Percentiles rank a stretch among this genome's conserved stretches.
These are phyloP conservation scores for Paramecium octaurelia DNA, from an alignment of 73 alveolate species.

Conservation along the genomic window DNA sequence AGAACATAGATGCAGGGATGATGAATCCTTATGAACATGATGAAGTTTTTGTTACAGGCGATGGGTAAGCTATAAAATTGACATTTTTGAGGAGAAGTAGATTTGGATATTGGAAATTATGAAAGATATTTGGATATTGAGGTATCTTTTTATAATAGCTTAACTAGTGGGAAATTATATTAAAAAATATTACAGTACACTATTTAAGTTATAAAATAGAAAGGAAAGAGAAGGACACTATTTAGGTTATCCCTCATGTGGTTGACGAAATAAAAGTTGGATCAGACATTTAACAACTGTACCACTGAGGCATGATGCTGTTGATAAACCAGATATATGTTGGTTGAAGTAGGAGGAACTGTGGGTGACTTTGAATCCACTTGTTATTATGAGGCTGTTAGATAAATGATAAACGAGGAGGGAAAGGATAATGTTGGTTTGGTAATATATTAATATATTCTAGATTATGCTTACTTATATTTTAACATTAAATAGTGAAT, in stretches of 20 bases:
- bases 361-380: constrained; percentile 75
- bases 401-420: constrained; percentile 51
- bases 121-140: constrained; percentile 67
- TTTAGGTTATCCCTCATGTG: constrained; percentile 74
- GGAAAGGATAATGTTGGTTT: constrained; percentile 63
- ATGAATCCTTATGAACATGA: constrained; percentile 83
- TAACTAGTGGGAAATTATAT: constrained; percentile 74
- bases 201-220: neutral
- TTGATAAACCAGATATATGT: constrained; percentile 58
- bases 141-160: constrained; percentile 63
- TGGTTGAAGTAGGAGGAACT: constrained; percentile 80
- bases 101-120: constrained; percentile 77
- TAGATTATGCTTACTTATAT: constrained; percentile 53
- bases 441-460: neutral
- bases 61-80: constrained; percentile 40
- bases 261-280: constrained; percentile 68
- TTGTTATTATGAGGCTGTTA: constrained; percentile 65
- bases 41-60: constrained; percentile 73
- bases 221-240: constrained; percentile 71
- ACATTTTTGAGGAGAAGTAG: constrained; percentile 66
- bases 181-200: neutral
- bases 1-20: constrained; percentile 81
- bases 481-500: constrained; percentile 61
- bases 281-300: neutral
- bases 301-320: neutral